These are phyloP conservation scores for Hypoxylon fragiforme DNA, from an alignment of 495 filamentous ascomycete species.

Conservation along the genomic window DNA sequence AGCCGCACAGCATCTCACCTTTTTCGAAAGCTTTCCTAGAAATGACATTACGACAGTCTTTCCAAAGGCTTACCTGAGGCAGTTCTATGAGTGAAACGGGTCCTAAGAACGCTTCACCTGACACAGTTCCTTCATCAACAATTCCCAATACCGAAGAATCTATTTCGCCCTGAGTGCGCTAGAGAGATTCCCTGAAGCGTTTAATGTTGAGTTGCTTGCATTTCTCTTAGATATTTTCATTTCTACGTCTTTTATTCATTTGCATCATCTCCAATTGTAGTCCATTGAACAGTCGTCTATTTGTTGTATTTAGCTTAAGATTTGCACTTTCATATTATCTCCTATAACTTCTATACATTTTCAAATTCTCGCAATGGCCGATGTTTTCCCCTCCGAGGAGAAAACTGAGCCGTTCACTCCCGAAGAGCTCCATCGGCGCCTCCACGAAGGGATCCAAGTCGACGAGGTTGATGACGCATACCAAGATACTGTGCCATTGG, in stretches of 20 bases:
- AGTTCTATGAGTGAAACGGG: constrained; percentile 22
- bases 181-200: constrained; percentile 14
- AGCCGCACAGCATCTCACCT: constrained; percentile 40
- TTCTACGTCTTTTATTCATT: constrained; percentile 7
- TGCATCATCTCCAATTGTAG: neutral
- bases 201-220: constrained; percentile 22
- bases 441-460: constrained; percentile 37
- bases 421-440: constrained; percentile 49
- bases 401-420: constrained; percentile 56
- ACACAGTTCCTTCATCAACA: constrained; percentile 24
- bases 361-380: constrained; percentile 42
- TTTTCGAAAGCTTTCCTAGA: constrained; percentile 20
- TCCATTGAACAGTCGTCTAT: constrained; percentile 1
- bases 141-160: constrained; percentile 3
- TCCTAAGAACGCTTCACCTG: constrained; percentile 40
- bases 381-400: constrained; percentile 49
- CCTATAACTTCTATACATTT: constrained; percentile 6
- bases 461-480: constrained; percentile 39
- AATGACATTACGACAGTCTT: constrained; percentile 28
- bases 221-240: constrained; percentile 6
- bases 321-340: constrained; percentile 1
- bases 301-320: constrained; percentile 11
- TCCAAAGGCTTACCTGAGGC: constrained; percentile 17
- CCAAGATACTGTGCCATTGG: constrained; percentile 45
- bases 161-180: constrained; percentile 5